A percentile compares a stretch with the other conserved stretches of the same genome.
These are phyloP conservation scores for Flagelloscypha sp. DNA, from an alignment of 768 basidiomycete species.

Conservation along the genomic window DNA sequence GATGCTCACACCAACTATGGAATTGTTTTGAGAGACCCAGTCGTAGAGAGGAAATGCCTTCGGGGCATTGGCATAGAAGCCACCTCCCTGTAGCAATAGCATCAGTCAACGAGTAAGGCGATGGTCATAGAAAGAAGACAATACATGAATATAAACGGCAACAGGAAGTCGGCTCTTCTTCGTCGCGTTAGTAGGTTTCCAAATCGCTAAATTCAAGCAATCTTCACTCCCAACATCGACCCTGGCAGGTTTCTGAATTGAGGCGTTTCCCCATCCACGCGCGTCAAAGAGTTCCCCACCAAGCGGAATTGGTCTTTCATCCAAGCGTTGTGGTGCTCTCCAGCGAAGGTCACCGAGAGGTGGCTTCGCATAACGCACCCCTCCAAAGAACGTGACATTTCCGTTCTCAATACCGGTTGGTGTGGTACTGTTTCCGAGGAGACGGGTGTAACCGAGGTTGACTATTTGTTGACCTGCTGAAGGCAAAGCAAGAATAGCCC, in stretches of 20 bases:
- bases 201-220: constrained; percentile 33
- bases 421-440: constrained; percentile 31
- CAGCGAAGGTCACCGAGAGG: constrained; percentile 33
- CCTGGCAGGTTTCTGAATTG: constrained; percentile 37
- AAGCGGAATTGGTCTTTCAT: constrained; percentile 20
- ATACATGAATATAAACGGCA: constrained; percentile 34
- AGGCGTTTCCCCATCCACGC: constrained; percentile 35
- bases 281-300: constrained; percentile 27
- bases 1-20: constrained; percentile 20
- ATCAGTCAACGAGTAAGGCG: not conserved
- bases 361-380: constrained; percentile 34
- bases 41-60: constrained; percentile 41
- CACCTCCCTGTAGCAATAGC: constrained; percentile 26
- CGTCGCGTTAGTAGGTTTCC: constrained; percentile 32
- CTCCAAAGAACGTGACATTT: constrained; percentile 34
- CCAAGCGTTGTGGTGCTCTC: constrained; percentile 26
- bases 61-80: constrained; percentile 32
- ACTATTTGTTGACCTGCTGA: constrained; percentile 32
- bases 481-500: too few species aligned
- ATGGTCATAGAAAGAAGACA: not conserved
- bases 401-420: constrained; percentile 25
- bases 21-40: constrained; percentile 34
- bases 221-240: constrained; percentile 36
- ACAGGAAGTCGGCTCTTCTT: constrained; percentile 29
- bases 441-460: constrained; percentile 31